Evolutionary conservation across 345 rosid species (phyloP).

Genomic region (Dipteronia dyeriana): DNA sequence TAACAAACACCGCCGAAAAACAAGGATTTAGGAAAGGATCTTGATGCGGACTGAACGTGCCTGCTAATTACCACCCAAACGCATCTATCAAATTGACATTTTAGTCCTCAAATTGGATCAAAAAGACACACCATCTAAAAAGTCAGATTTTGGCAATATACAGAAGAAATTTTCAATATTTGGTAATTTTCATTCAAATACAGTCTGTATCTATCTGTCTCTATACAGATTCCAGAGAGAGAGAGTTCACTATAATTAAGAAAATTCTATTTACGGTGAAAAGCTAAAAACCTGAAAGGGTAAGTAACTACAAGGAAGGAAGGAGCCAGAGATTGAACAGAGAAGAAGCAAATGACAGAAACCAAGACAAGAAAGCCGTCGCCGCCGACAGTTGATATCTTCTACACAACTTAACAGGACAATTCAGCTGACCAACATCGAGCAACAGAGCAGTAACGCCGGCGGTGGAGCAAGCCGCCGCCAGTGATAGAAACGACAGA

Average conservation of each 20-base stretch:
- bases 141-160: neutral
- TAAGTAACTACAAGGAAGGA: conserved; percentile 39
- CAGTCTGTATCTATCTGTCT: neutral
- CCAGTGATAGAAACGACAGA: conserved; percentile 53
- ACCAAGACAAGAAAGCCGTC: conserved; percentile 66
- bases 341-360: conserved; percentile 51
- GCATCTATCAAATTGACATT: too few relatives aligned
- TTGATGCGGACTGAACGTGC: too few relatives aligned
- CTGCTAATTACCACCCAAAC: too few relatives aligned
- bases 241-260: neutral
- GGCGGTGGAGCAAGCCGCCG: conserved; percentile 61
- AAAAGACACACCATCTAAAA: too few relatives aligned
- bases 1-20: too few relatives aligned
- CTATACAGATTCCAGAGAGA: neutral
- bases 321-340: conserved; percentile 67
- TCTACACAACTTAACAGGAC: conserved; percentile 42
- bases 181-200: neutral
- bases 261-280: neutral
- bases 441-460: conserved; percentile 47
- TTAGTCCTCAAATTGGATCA: too few relatives aligned
- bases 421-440: conserved; percentile 25
- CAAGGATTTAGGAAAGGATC: too few relatives aligned
- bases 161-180: neutral
- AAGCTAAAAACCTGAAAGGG: neutral
- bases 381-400: conserved; percentile 66